A percentile compares a stretch with the other conserved stretches of the same genome.
Evolutionary conservation across 768 basidiomycete genomes (phyloP).

Genomic region (Panaeolus papilionaceus): DNA sequence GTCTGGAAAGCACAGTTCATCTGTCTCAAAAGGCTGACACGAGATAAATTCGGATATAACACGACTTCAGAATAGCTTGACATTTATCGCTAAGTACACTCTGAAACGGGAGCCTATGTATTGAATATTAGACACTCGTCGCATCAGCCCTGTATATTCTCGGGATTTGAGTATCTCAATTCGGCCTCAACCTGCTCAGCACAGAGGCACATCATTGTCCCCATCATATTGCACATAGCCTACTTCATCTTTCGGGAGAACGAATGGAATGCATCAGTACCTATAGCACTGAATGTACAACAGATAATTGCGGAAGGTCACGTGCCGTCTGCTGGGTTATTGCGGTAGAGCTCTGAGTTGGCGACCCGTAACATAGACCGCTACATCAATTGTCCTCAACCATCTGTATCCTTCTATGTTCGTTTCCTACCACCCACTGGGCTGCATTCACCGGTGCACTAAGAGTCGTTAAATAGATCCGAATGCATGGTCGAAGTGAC

Average conservation of each 20-base stretch:
- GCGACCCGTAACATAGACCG: too few relatives aligned
- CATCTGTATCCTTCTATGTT: too few relatives aligned
- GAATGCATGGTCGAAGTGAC: too few relatives aligned
- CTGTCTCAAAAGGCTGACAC: too few relatives aligned
- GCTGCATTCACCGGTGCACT: too few relatives aligned
- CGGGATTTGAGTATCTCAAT: neutral
- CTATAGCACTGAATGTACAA: neutral
- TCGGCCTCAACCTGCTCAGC: neutral
- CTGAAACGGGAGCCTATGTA: neutral
- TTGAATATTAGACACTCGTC: neutral
- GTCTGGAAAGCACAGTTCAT: too few relatives aligned
- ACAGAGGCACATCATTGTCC: neutral
- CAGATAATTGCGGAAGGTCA: neutral
- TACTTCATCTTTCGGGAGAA: neutral
- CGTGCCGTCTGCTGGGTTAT: too few relatives aligned
- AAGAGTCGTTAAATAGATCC: too few relatives aligned
- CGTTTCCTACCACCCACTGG: too few relatives aligned
- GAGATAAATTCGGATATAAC: neutral
- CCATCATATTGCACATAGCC: neutral
- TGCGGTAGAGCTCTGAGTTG: too few relatives aligned
- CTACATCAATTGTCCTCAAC: too few relatives aligned
- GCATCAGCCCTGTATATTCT: neutral
- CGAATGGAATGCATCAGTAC: too few relatives aligned
- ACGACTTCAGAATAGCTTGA: neutral
- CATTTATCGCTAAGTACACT: neutral